Evolutionary conservation across 2,329 filamentous ascomycete genomes (phyloP).

Genomic region (Pyrenophora tritici-repentis): DNA sequence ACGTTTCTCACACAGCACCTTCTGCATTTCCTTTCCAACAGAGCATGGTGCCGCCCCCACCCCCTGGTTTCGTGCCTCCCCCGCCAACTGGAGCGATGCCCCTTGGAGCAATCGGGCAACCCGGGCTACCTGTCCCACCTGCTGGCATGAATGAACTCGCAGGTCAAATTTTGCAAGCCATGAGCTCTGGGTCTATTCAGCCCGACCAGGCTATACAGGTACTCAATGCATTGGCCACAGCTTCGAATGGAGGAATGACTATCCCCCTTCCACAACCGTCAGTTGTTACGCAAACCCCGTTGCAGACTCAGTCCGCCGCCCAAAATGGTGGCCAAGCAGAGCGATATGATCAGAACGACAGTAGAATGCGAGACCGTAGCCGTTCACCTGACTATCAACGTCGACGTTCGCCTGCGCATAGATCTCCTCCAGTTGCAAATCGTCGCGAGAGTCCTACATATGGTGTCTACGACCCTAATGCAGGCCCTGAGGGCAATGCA

Average conservation of each 20-base stretch:
- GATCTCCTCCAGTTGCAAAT: slow-evolving; percentile 62
- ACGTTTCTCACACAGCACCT: slow-evolving; percentile 28
- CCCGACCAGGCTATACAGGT: slow-evolving; percentile 44
- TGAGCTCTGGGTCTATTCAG: slow-evolving; percentile 39
- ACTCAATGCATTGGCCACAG: slow-evolving; percentile 36
- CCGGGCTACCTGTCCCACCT: slow-evolving; percentile 31
- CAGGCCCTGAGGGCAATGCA: slow-evolving; percentile 59
- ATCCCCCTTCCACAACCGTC: slow-evolving; percentile 35
- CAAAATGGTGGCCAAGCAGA: slow-evolving; percentile 31
- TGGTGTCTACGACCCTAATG: slow-evolving; percentile 72
- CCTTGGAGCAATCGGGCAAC: slow-evolving; percentile 20
- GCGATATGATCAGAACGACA: slow-evolving; percentile 38
- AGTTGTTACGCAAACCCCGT: slow-evolving; percentile 19
- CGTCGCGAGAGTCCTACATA: slow-evolving; percentile 72
- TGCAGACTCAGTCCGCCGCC: slow-evolving; percentile 20
- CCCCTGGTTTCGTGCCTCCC: slow-evolving; percentile 40
- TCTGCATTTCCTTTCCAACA: slow-evolving; percentile 36
- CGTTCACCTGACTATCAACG: slow-evolving; percentile 70
- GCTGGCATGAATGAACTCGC: slow-evolving; percentile 35
- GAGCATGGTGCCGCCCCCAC: slow-evolving; percentile 38
- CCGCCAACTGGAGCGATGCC: slow-evolving; percentile 22
- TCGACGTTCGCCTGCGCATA: slow-evolving; percentile 59
- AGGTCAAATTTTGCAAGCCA: slow-evolving; percentile 41
- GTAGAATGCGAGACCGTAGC: slow-evolving; percentile 45
- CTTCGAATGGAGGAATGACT: slow-evolving; percentile 31